Evolutionary conservation across 2,329 filamentous ascomycete species (phyloP).

Genomic region (Colletotrichum ledebouriae): DNA sequence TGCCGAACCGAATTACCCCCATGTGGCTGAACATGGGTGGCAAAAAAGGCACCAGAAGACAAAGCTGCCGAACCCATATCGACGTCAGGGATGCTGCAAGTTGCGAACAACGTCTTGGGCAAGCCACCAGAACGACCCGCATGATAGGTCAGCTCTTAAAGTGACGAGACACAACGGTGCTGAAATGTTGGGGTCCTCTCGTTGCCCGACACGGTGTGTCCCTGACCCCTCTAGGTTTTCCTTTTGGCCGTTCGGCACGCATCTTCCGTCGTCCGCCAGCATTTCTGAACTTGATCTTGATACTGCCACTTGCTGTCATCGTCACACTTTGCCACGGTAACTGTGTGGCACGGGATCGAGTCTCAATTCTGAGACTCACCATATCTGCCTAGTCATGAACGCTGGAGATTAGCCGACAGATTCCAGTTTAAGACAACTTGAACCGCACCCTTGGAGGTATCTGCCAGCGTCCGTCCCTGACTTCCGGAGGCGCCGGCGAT

Average conservation of each 20-base stretch:
- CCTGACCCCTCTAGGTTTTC: background rate
- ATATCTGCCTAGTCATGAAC: background rate
- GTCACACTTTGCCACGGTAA: background rate
- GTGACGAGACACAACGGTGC: conserved; percentile 2
- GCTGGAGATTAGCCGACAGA: background rate
- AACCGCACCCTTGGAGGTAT: background rate
- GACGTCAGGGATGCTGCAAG: conserved; percentile 35
- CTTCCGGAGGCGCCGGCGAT: background rate
- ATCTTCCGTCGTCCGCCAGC: conserved; percentile 2
- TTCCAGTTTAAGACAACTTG: background rate
- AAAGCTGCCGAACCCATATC: conserved; percentile 11
- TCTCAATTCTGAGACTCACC: background rate
- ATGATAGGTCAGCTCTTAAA: conserved; percentile 17
- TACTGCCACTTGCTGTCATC: background rate
- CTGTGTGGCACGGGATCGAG: background rate
- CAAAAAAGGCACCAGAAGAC: background rate
- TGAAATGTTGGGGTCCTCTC: background rate
- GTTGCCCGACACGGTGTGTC: conserved; percentile 5
- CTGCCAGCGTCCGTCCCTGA: background rate
- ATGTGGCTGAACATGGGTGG: too few relatives aligned
- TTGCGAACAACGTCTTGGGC: conserved; percentile 22
- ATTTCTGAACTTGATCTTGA: background rate
- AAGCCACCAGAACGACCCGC: background rate
- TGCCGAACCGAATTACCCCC: too few relatives aligned
- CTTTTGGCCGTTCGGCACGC: background rate